These are phyloP conservation scores for Aspergillus quadricinctus DNA, from an alignment of 2,329 filamentous ascomycete species.

Conservation along the genomic window DNA sequence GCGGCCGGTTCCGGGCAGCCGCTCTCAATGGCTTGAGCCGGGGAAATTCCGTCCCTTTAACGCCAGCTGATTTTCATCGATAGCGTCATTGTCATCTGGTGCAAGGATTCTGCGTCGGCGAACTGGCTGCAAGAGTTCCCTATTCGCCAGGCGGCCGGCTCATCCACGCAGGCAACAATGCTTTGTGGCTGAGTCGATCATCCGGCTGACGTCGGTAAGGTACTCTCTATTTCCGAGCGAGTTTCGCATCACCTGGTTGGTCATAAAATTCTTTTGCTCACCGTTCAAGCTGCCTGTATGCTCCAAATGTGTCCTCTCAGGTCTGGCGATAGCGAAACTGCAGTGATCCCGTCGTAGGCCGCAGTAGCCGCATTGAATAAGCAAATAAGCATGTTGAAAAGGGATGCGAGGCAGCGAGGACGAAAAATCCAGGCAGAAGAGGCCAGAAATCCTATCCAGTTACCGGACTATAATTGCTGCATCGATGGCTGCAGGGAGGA, in stretches of 20 bases:
- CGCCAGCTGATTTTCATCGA: too few relatives aligned
- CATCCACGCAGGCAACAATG: background rate
- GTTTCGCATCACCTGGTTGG: too few relatives aligned
- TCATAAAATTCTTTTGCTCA: too few relatives aligned
- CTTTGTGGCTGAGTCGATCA: background rate
- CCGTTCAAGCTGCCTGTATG: background rate
- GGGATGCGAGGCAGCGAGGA: too few relatives aligned
- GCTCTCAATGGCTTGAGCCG: background rate
- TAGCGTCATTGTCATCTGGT: background rate
- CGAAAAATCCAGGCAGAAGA: background rate
- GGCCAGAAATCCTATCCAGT: background rate
- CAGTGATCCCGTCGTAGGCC: background rate
- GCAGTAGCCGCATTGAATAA: background rate
- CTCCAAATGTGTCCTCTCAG: too few relatives aligned
- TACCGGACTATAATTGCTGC: background rate
- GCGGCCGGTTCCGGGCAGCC: background rate
- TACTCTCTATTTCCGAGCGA: background rate
- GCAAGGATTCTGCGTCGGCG: background rate
- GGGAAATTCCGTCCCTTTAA: background rate
- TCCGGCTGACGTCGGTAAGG: background rate
- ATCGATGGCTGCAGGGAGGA: constrained; percentile 35
- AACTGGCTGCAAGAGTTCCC: background rate
- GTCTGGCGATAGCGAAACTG: background rate
- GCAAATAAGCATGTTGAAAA: too few relatives aligned
- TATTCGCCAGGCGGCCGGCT: background rate